Conservation (phyloP, 2,329 filamentous ascomycete species). For the Aspergillus puulaauensis region DNA sequence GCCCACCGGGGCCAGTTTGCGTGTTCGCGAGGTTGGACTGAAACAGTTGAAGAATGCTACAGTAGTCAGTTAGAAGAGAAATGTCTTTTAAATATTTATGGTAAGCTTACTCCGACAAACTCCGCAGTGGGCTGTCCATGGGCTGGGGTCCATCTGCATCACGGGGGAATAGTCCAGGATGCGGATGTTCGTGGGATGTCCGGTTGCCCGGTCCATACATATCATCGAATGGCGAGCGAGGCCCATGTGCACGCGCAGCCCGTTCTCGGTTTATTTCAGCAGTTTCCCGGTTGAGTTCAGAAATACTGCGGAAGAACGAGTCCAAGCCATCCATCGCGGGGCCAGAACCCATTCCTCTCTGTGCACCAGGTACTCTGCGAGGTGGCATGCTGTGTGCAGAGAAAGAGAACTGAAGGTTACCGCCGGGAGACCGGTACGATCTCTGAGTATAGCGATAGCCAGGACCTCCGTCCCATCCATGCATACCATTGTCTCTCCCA, state of each 20-base stretch:
- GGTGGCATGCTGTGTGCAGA: conserved; percentile 26
- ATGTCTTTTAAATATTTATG: background rate
- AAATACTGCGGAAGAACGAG: conserved; percentile 48
- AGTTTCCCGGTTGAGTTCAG: conserved; percentile 37
- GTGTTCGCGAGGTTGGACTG: conserved; percentile 20
- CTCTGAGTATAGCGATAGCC: conserved; percentile 32
- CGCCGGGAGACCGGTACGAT: conserved; percentile 46
- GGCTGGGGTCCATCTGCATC: conserved; percentile 53
- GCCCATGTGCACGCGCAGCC: conserved; percentile 6
- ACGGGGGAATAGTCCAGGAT: conserved; percentile 47
- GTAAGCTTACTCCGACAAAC: conserved; percentile 47
- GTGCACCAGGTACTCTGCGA: conserved; percentile 16
- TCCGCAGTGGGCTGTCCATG: conserved; percentile 46
- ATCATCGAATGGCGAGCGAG: conserved; percentile 4
- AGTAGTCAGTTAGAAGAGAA: background rate
- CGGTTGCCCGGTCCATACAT: conserved; percentile 5
- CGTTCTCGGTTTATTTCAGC: conserved; percentile 33
- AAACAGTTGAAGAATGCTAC: conserved; percentile 30
- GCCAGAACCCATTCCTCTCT: conserved; percentile 20
- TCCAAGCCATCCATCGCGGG: conserved; percentile 40
- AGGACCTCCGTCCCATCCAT: conserved; percentile 1
- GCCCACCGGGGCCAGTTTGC: conserved; percentile 5
- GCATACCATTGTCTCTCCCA: conserved; percentile 16
- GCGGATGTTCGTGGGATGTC: conserved; percentile 9
- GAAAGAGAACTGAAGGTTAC: conserved; percentile 44